Percentiles rank a stretch among this genome's conserved stretches.
Conservation (phyloP, 2,329 filamentous ascomycete genomes). For the Periconia sp. region DNA sequence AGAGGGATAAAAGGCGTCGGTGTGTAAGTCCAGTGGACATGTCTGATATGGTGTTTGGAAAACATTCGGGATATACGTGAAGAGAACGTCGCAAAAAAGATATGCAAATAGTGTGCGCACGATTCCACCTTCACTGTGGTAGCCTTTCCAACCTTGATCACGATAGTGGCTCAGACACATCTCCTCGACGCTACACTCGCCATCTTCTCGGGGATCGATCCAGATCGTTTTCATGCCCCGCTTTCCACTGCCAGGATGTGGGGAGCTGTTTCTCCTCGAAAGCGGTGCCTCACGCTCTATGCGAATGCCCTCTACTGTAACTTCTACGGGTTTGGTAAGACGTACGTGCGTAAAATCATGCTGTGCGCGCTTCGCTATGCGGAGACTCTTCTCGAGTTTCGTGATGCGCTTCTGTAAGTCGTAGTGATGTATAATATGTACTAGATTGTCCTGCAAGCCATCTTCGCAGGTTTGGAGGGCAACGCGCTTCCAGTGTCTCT, state of each 20-base stretch:
- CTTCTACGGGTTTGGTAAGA: slow-evolving; percentile 75
- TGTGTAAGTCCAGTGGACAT: slow-evolving; percentile 89
- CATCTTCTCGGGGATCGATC: slow-evolving; percentile 77
- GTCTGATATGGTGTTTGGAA: slow-evolving; percentile 97
- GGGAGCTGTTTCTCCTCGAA: slow-evolving; percentile 34
- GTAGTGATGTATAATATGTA: slow-evolving; percentile 91
- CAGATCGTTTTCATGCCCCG: slow-evolving; percentile 79
- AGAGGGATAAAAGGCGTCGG: slow-evolving; percentile 87
- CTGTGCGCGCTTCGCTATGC: slow-evolving; percentile 81
- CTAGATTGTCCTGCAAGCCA: slow-evolving; percentile 84
- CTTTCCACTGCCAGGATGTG: slow-evolving; percentile 41
- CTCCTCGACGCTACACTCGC: slow-evolving; percentile 85
- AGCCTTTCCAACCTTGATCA: slow-evolving; percentile 87
- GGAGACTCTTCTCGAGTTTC: slow-evolving; percentile 86
- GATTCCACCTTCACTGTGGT: slow-evolving; percentile 90
- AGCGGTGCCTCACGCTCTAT: slow-evolving; percentile 66
- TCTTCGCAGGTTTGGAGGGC: slow-evolving; percentile 83
- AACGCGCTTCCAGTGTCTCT: slow-evolving; percentile 80
- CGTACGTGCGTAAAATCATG: slow-evolving; percentile 91
- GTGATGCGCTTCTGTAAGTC: slow-evolving; percentile 92
- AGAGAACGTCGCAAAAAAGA: slow-evolving; percentile 91
- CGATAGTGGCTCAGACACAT: slow-evolving; percentile 94
- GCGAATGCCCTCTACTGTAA: slow-evolving; percentile 77
- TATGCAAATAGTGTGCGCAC: slow-evolving; percentile 83
- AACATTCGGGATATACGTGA: slow-evolving; percentile 92